phyloP scores from a whole-genome alignment of 495 filamentous ascomycete genomes.

The Penicillium daleae region DNA sequence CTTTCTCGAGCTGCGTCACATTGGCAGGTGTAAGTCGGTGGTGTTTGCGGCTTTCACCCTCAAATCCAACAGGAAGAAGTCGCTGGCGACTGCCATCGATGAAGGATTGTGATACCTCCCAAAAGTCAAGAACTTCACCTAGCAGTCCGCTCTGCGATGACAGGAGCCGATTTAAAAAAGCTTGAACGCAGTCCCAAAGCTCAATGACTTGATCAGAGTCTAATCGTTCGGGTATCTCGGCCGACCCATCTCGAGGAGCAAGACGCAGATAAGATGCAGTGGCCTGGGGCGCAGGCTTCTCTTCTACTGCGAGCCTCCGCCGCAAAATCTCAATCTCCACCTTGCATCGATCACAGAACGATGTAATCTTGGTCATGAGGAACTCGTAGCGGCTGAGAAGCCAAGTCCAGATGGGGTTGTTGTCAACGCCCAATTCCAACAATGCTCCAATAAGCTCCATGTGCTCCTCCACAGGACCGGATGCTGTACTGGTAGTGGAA shows the following conservation, averaged over 20 bases:
- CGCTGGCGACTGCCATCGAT: conserved; percentile 84
- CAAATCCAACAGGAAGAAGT: conserved; percentile 78
- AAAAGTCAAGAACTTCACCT: conserved; percentile 89
- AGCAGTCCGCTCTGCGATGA: conserved; percentile 76
- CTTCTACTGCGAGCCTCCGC: conserved; percentile 72
- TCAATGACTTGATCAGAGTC: conserved; percentile 80
- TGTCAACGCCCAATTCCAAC: conserved; percentile 87
- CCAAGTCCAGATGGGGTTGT: conserved; percentile 97
- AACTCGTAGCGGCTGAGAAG: conserved; percentile 85
- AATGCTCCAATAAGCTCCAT: conserved; percentile 88
- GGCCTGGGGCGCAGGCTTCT: conserved; percentile 67
- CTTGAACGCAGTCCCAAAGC: conserved; percentile 83
- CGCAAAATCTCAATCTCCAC: conserved; percentile 91
- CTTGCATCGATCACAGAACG: conserved; percentile 77
- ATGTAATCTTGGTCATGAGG: conserved; percentile 78
- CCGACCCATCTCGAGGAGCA: conserved; percentile 63
- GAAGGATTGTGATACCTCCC: conserved; percentile 90
- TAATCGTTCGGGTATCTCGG: conserved; percentile 57
- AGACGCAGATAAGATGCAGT: conserved; percentile 74
- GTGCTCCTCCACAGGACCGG: conserved; percentile 70
- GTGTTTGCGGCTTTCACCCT: conserved; percentile 80
- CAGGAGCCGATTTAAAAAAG: conserved; percentile 69
- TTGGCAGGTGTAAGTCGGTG: conserved; percentile 78
- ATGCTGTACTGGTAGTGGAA: conserved; percentile 43
- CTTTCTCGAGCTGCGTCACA: conserved; percentile 72